phyloP scores from a whole-genome alignment of 2,329 filamentous ascomycete species.

The Phialemonium atrogriseum region DNA sequence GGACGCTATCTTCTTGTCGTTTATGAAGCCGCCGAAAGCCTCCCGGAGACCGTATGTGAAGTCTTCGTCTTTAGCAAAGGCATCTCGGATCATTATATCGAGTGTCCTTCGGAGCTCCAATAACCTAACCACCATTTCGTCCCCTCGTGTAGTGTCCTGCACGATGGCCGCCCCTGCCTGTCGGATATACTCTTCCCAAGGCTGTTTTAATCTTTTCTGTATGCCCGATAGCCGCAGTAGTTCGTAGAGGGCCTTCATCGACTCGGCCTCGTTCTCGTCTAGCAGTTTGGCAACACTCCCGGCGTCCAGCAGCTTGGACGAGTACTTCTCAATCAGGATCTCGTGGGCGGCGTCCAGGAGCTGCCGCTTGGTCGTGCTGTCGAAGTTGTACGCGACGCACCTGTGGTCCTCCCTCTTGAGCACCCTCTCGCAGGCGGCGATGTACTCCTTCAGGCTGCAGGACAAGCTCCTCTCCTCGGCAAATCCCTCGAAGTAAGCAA shows the following conservation, averaged over 20 bases:
- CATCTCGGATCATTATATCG: conserved; percentile 66
- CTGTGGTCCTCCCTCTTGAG: conserved; percentile 65
- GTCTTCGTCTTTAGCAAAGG: conserved; percentile 69
- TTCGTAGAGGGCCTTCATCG: conserved; percentile 69
- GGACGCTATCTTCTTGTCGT: conserved; percentile 66
- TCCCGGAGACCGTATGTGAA: conserved; percentile 75
- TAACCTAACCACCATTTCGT: conserved; percentile 80
- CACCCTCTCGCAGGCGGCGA: conserved; percentile 58
- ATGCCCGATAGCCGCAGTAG: conserved; percentile 66
- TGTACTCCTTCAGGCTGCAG: conserved; percentile 64
- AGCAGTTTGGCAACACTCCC: conserved; percentile 66
- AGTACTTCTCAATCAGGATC: conserved; percentile 61
- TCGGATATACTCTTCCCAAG: conserved; percentile 75
- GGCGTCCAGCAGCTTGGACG: conserved; percentile 55
- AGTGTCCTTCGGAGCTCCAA: conserved; percentile 73
- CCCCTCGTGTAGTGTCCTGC: conserved; percentile 66
- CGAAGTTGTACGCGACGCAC: conserved; percentile 74
- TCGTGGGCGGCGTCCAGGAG: conserved; percentile 67
- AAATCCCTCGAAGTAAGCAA: conserved; percentile 60
- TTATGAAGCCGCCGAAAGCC: conserved; percentile 85
- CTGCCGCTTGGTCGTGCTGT: conserved; percentile 71
- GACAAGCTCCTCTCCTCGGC: conserved; percentile 56
- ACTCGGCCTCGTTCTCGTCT: conserved; percentile 57
- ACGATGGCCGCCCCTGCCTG: conserved; percentile 69
- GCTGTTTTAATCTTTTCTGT: conserved; percentile 58